Evolutionary conservation across 495 filamentous ascomycete species (phyloP), one percentile per base, ranked within the genome.

Genomic region (Chaetomium tenue): DNA sequence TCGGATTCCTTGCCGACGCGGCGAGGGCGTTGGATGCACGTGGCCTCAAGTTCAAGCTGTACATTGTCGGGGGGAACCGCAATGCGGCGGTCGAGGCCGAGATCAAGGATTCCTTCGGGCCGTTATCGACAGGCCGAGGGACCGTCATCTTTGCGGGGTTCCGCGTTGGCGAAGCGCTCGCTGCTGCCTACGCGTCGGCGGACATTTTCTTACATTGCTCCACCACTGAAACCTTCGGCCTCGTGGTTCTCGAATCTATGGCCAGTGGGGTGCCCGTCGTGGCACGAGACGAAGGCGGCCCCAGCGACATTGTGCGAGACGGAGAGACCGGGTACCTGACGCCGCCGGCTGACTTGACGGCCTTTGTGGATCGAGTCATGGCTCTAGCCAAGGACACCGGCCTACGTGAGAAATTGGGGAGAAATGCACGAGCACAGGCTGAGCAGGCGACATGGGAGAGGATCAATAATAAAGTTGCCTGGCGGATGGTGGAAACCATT

Each of bases 401-500:
- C 5, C 22, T 58, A 9, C 55, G 55, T 1, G 9, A 28, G 11
- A 20, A 6, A 22, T 8, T 26, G 12, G 5, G 55, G 18, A 15
- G 3, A 23, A 58, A 58, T 18, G 55, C 55, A 0, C 55, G 55
- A 12, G 5, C 20, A 1, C 39, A 58, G 15, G 55, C 55, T 1
- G 55, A 58, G 55, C 22, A 58, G 55, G 55, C 55, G 22, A 58
- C 55, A 11, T 58, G 55, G 55, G 55, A 58, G 13, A 58, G 55
- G 39, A 58, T 58, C 55, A 58, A 58, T 11, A 58, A 46, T n/a
- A 25, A 15, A 15, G 55, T 58, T 7, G 55, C 55, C 5, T 58
- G 55, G 55, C 37, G 55, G 22, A 58, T 58, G 55, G 55, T 23
- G 2, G 55, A 58, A 15, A 26, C 39, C 0, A 58, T 58, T n/a